Evolutionary conservation across 169 alveolate species (phyloP).

Genomic region (Plasmodium berghei): DNA sequence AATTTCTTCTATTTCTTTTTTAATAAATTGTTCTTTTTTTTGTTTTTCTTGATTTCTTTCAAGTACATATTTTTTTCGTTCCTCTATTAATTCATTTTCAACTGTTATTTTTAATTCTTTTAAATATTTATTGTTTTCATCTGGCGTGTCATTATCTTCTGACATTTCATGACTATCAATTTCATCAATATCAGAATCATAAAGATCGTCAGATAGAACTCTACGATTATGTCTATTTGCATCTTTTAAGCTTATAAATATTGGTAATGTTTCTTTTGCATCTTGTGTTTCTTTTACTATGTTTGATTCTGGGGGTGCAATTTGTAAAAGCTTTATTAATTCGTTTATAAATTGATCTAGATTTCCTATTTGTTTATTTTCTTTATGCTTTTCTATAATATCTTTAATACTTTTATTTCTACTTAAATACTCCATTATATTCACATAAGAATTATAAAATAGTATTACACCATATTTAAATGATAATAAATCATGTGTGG

Average conservation of each 20-base stretch:
- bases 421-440: conserved; percentile 1
- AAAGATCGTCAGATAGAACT: not conserved
- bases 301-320: too few species aligned
- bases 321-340: conserved; percentile 15
- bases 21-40: not conserved
- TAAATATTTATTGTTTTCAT: conserved; percentile 1
- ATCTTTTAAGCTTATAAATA: not conserved
- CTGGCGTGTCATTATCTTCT: conserved; percentile 2
- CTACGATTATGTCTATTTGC: not conserved
- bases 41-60: conserved; percentile 4
- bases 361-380: not conserved
- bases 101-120: conserved; percentile 16
- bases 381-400: conserved; percentile 2
- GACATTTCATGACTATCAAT: not conserved
- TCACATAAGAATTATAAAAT: conserved; percentile 9
- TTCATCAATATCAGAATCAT: not conserved
- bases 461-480: conserved; percentile 37
- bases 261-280: not conserved
- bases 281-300: not conserved
- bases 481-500: conserved; percentile 41
- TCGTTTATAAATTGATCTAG: conserved; percentile 50
- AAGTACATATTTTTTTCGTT: conserved; percentile 1
- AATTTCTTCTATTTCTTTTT: conserved; percentile 37
- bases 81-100: conserved; percentile 16
- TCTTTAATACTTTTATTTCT: conserved; percentile 4